Evolutionary conservation across 805 yeast species (phyloP), one percentile per base, ranked within the genome.

Genomic region (Cyberlindnera americana): DNA sequence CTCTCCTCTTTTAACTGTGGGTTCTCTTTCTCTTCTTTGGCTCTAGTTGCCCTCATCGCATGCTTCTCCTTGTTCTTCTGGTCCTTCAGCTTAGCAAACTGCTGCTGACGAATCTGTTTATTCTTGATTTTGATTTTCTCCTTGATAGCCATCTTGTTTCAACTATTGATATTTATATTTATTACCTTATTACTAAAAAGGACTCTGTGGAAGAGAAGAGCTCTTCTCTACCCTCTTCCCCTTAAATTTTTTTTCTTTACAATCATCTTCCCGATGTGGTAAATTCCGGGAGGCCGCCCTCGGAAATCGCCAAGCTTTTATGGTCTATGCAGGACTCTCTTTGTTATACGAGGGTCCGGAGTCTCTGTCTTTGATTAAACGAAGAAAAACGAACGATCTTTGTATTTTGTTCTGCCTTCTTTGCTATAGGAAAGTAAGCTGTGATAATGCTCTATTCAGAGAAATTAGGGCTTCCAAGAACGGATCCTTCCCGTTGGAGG

Each of bases 1-100:
- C 99, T 79, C 57, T 89, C 82, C 40, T 78, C 87, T 57, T 77
- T 84, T 43, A 87, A 64, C 49, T 82, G 88, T 1, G 97, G 96
- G 54, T 90, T 83, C 21, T 73, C 77, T 40, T 82, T 69, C 62
- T 93, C 98, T 48, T 83, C 91, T 55, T 82, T 83, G n/a, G 95
- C 93, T 57, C 96, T 75, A 32, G 79, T 77, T n/a, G 76, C 74
- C 49, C 98, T 75, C 59, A 73, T 70, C 57, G 78, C 79, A 59
- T 89, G 96, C 54, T 87, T 78, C 38, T 75, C 75, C 56, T 85
- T 86, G 54, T 82, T 81, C 60, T 78, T 74, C 46, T 84, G 83
- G 56, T 84, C 83, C 62, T 82, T 84, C 37, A 85, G 57, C 41
- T 79, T 77, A 9, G 89, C 83, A 62, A 75, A 84, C 27, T 87